Percentiles rank a stretch among this genome's conserved stretches.
Conservation (phyloP, 306 rosid genomes). For the Hippophae rhamnoides region DNA sequence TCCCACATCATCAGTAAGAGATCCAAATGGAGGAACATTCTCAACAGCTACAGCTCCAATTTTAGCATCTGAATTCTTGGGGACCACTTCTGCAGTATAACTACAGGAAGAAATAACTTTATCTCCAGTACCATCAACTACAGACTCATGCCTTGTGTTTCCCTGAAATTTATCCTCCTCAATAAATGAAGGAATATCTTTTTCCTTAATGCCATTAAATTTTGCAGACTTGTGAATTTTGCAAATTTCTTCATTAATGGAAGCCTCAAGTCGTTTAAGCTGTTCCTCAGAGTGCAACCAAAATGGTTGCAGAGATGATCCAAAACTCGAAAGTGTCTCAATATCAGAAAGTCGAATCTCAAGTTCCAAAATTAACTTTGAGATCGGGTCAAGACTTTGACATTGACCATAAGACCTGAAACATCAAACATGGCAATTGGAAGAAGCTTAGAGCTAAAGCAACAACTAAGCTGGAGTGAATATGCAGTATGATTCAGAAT, state of each 20-base stretch:
- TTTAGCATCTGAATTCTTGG: constrained; percentile 16
- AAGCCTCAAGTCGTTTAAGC: constrained; percentile 57
- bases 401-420: constrained; percentile 47
- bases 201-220: constrained; percentile 24
- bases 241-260: constrained; percentile 40
- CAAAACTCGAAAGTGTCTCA: constrained; percentile 51
- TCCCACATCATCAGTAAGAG: constrained; percentile 21
- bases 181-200: constrained; percentile 20
- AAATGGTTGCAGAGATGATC: constrained; percentile 67
- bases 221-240: constrained; percentile 23
- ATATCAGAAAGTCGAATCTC: constrained; percentile 80
- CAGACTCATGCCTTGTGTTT: constrained; percentile 25
- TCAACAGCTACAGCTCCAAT: constrained; percentile 18
- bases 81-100: constrained; percentile 15
- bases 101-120: constrained; percentile 17
- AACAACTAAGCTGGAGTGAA: no score
- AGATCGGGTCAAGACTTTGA: constrained; percentile 33
- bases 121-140: constrained; percentile 21
- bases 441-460: not conserved
- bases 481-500: no score
- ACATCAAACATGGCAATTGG: constrained; percentile 10
- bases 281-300: constrained; percentile 79
- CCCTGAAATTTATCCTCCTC: constrained; percentile 22
- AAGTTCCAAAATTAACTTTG: constrained; percentile 55
- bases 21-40: constrained; percentile 24